Conservation (phyloP, 2,329 filamentous ascomycete genomes). For the Paecilomyces niveus region DNA sequence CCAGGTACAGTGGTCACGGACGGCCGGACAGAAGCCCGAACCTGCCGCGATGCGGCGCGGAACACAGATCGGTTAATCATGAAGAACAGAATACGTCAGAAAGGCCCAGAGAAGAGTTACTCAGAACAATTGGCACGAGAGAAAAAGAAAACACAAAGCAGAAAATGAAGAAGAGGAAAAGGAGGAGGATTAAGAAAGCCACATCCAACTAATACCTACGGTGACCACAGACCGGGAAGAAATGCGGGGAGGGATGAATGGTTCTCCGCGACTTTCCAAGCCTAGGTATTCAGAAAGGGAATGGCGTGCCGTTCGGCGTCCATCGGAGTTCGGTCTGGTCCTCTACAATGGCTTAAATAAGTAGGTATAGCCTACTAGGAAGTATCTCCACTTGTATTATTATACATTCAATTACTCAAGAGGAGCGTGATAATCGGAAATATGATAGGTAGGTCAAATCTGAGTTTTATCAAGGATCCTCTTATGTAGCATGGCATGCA, state of each 20-base stretch:
- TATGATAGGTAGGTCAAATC: too few species aligned
- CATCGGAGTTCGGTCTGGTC: too few species aligned
- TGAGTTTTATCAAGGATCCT: too few species aligned
- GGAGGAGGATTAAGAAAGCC: background rate
- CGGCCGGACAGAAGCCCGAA: conserved; percentile 15
- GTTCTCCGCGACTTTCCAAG: background rate
- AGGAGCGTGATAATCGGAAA: too few species aligned
- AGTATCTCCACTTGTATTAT: too few species aligned
- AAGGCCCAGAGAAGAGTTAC: too few species aligned
- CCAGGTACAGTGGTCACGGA: conserved; percentile 11
- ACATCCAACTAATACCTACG: background rate
- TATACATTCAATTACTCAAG: too few species aligned
- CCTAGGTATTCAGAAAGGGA: background rate
- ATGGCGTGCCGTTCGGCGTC: too few species aligned
- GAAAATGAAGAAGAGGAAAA: background rate
- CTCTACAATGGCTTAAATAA: too few species aligned
- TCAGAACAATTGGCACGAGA: background rate
- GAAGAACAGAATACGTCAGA: conserved; percentile 1
- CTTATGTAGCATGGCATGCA: too few species aligned
- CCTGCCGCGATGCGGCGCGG: conserved; percentile 22
- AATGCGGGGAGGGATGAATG: background rate
- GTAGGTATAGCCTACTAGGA: too few species aligned
- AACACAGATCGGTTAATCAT: conserved; percentile 28
- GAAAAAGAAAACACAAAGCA: background rate
- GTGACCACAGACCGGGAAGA: background rate